Conservation (phyloP, 2,329 filamentous ascomycete species). For the Verticillium tricorpus region DNA sequence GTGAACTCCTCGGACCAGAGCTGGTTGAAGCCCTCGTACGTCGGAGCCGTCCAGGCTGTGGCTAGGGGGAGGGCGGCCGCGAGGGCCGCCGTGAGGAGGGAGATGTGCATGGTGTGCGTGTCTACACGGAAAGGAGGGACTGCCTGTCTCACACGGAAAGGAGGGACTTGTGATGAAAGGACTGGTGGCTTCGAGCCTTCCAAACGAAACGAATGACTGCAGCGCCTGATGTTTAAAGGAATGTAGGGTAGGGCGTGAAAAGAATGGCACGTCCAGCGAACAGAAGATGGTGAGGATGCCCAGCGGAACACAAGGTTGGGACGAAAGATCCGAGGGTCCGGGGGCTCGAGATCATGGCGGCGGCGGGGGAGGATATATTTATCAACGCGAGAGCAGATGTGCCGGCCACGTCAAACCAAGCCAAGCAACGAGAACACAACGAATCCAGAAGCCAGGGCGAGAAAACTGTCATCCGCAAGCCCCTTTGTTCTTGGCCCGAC, state of each 20-base stretch:
- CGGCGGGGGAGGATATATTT: neutral
- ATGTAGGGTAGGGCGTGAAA: neutral
- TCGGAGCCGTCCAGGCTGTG: slow-evolving; percentile 31
- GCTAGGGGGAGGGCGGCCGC: slow-evolving; percentile 24
- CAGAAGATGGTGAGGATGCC: neutral
- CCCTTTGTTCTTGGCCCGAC: neutral
- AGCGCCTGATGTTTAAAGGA: neutral
- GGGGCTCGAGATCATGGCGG: neutral
- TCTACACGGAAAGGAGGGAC: neutral
- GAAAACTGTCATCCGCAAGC: neutral
- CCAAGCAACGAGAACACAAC: neutral
- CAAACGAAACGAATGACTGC: neutral
- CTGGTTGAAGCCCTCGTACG: slow-evolving; percentile 31
- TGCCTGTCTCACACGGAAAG: neutral
- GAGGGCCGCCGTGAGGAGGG: neutral
- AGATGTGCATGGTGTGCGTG: neutral
- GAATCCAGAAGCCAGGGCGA: neutral
- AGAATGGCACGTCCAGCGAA: neutral
- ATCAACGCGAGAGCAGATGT: neutral
- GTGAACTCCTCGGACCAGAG: slow-evolving; percentile 40
- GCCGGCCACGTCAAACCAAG: neutral
- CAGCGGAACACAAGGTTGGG: neutral
- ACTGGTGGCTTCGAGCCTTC: neutral
- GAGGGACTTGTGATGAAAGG: neutral
- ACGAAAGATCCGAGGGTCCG: neutral